Percentiles rank a stretch among this genome's conserved stretches.
Conservation (phyloP, 2,329 filamentous ascomycete species). For the Echinosphaeria canescens region DNA sequence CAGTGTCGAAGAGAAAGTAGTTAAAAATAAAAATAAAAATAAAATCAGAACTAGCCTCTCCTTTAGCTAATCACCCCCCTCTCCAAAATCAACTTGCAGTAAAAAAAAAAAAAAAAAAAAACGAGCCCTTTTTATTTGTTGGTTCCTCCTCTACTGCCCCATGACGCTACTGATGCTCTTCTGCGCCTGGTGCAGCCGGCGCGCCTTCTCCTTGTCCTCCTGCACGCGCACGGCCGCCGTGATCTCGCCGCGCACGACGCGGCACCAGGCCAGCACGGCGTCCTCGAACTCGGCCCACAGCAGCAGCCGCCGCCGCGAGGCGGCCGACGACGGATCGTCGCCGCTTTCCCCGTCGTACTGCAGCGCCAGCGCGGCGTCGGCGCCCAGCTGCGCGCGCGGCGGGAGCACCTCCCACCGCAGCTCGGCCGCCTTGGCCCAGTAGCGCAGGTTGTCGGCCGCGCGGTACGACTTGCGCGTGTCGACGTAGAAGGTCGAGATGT, state of each 20-base stretch:
- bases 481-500: conserved; percentile 76
- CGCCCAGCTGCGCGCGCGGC: conserved; percentile 67
- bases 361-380: conserved; percentile 74
- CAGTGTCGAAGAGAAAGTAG: too few relatives aligned
- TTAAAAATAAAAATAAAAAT: too few relatives aligned
- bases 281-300: conserved; percentile 69
- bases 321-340: too few relatives aligned
- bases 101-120: too few relatives aligned
- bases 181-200: neutral
- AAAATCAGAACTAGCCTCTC: too few relatives aligned
- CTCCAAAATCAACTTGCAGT: too few relatives aligned
- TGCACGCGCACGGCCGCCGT: conserved; percentile 32
- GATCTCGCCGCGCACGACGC: conserved; percentile 64
- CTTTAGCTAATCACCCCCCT: too few relatives aligned
- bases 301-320: too few relatives aligned
- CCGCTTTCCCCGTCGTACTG: conserved; percentile 44
- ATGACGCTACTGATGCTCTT: too few relatives aligned
- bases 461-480: conserved; percentile 92
- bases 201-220: conserved; percentile 1
- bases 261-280: conserved; percentile 68
- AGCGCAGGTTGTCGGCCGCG: conserved; percentile 79
- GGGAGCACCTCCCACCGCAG: conserved; percentile 79
- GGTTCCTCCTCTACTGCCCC: too few relatives aligned
- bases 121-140: too few relatives aligned
- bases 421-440: conserved; percentile 92